Conservation (phyloP, 495 filamentous ascomycete species). For the Tuber borchii region DNA sequence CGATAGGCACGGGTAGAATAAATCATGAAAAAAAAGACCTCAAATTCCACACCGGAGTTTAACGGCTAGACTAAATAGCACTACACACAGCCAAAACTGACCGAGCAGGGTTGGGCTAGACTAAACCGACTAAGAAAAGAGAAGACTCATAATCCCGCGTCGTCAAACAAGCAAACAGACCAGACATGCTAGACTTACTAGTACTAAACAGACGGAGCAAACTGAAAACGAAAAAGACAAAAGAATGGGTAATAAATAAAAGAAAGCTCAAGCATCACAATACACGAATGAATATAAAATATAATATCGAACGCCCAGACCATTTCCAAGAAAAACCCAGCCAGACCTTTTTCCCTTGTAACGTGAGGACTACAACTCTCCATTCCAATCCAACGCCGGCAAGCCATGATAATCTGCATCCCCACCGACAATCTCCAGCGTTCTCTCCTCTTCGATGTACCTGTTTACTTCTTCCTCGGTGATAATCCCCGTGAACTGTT, state of each 20-base stretch:
- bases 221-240: neutral
- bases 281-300: neutral
- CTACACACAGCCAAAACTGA: neutral
- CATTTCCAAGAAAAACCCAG: neutral
- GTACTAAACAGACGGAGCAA: neutral
- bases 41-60: neutral
- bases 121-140: neutral
- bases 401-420: slow-evolving; percentile 34
- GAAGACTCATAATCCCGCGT: neutral
- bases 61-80: neutral
- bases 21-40: neutral
- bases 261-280: neutral
- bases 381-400: slow-evolving; percentile 31
- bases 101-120: neutral
- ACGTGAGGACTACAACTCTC: slow-evolving; percentile 9
- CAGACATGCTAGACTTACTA: too few relatives aligned
- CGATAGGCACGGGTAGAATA: neutral
- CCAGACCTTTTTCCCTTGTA: neutral
- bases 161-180: neutral
- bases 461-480: slow-evolving; percentile 38
- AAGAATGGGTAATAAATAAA: neutral
- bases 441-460: slow-evolving; percentile 39
- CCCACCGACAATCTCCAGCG: slow-evolving; percentile 35
- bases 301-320: slow-evolving; percentile 2
- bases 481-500: slow-evolving; percentile 24